These are phyloP conservation scores for Coemansia sp. DNA, from an alignment of 192 early-diverging fungal genomes.

Conservation along the genomic window DNA sequence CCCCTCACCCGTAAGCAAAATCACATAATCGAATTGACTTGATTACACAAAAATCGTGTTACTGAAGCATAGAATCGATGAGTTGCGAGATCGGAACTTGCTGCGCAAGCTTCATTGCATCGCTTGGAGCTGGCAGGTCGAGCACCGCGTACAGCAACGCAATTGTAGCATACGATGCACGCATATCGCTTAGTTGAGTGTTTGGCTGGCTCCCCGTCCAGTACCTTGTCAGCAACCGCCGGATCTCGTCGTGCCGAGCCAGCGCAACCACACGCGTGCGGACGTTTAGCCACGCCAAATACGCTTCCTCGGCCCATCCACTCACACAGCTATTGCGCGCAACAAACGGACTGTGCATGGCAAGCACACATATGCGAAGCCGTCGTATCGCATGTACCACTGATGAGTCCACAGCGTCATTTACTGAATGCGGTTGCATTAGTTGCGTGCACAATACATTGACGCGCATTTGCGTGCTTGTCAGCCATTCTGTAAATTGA, in stretches of 20 bases:
- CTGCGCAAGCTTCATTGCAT: constrained; percentile 17
- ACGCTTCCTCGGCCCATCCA: constrained; percentile 30
- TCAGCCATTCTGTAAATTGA: constrained; percentile 26
- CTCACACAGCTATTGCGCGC: not conserved
- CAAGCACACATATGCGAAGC: constrained; percentile 25
- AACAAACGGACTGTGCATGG: constrained; percentile 2
- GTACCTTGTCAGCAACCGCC: constrained; percentile 12
- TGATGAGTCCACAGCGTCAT: not conserved
- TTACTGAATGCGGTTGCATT: not conserved
- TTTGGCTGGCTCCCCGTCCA: constrained; percentile 16
- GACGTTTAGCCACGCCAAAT: constrained; percentile 28
- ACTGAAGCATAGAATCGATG: constrained; percentile 6
- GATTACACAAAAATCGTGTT: not conserved
- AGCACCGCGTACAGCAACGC: constrained; percentile 21
- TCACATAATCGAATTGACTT: not conserved
- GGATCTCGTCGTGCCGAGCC: constrained; percentile 3
- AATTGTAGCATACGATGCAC: not conserved
- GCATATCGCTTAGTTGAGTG: no score
- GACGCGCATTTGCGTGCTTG: not conserved
- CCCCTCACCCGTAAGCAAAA: no score
- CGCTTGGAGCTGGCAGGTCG: constrained; percentile 23
- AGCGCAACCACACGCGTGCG: constrained; percentile 15
- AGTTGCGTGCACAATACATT: constrained; percentile 8
- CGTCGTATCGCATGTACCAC: constrained; percentile 10
- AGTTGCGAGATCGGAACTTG: constrained; percentile 26